Conservation (phyloP, 805 yeast genomes). For the Clavispora carvajalis region DNA sequence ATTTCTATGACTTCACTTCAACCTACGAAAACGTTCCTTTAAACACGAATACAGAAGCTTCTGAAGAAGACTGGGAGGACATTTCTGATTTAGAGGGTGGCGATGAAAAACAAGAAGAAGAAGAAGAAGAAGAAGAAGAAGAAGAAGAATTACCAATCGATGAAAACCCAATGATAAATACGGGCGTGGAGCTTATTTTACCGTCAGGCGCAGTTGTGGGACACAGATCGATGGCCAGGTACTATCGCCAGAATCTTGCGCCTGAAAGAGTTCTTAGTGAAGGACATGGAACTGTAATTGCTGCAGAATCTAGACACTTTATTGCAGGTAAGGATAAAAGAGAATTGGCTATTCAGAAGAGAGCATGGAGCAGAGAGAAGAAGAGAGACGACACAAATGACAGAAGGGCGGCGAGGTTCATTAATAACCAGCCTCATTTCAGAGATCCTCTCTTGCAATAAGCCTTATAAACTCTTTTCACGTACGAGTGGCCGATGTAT, state of each 20-base stretch:
- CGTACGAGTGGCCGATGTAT: neutral
- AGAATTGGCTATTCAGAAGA: constrained; percentile 40
- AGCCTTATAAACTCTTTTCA: neutral
- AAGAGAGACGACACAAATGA: constrained; percentile 48
- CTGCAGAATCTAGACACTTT: constrained; percentile 50
- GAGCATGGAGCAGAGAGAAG: constrained; percentile 55
- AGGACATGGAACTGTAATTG: constrained; percentile 41
- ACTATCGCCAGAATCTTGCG: constrained; percentile 39
- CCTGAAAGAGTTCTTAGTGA: constrained; percentile 39
- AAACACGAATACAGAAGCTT: constrained; percentile 8
- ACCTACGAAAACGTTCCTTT: constrained; percentile 39
- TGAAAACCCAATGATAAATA: constrained; percentile 27
- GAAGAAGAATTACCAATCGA: constrained; percentile 24
- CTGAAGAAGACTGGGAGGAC: constrained; percentile 38
- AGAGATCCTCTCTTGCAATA: constrained; percentile 38
- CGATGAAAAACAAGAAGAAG: constrained; percentile 18
- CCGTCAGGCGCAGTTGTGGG: constrained; percentile 41
- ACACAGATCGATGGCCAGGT: constrained; percentile 39
- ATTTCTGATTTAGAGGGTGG: constrained; percentile 24
- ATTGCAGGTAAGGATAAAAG: constrained; percentile 34
- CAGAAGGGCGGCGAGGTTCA: constrained; percentile 59
- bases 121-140: constrained; percentile 20
- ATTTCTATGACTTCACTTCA: constrained; percentile 78
- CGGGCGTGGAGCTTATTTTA: constrained; percentile 35
- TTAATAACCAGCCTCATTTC: constrained; percentile 76